Base-by-base conservation (phyloP, 768 basidiomycete genomes). In the Paxillus involutus region DNA sequence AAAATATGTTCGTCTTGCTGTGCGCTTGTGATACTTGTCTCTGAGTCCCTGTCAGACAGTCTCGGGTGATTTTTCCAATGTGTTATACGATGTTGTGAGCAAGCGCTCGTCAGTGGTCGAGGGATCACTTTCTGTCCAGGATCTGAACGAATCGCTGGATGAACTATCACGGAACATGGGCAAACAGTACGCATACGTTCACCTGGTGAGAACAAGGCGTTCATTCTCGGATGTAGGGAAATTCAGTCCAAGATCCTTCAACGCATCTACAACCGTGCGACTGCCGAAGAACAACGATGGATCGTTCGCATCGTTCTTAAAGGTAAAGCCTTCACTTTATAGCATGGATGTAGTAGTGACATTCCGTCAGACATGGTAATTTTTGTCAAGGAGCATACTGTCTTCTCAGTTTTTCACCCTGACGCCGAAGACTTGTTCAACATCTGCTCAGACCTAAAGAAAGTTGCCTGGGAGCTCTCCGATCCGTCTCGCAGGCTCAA, bases 381-480 rank as follows among this genome's bases (percentile, higher is more conserved):
- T 53, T 90, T 88, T 1, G 89, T 97, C 47, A 91, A 96, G 71
- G 97, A 98, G 70, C 94, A 89, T 11, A 94, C 94, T 0, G 88
- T 98, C 0, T 86, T 99, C 58, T 74, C 85, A 0, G 87, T 93
- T 7, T 93, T 98, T 63, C 97, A 99, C 71, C 90, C 92, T 0
- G 94, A 98, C 61, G 95, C 96, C 0, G 87, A 91, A 57, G 91
- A 93, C 66, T 72, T 97, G 8, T 99, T 91, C 75, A 98, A 98
- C 66, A 94, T 94, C 1, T 98, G 94, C 67, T 98, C 95, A 0
- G 95, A 98, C 70, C 76, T 98, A 44, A 95, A 95, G 75, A 90
- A 91, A 53, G 91, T 99, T 3, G 87, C 85, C 32, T 98, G 89
- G 86, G 87, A 88, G 49, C 75, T 99, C 2, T 88, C 86, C 77